Base-by-base conservation (phyloP, 192 early-diverging fungal species). In the Coemansia sp. region DNA sequence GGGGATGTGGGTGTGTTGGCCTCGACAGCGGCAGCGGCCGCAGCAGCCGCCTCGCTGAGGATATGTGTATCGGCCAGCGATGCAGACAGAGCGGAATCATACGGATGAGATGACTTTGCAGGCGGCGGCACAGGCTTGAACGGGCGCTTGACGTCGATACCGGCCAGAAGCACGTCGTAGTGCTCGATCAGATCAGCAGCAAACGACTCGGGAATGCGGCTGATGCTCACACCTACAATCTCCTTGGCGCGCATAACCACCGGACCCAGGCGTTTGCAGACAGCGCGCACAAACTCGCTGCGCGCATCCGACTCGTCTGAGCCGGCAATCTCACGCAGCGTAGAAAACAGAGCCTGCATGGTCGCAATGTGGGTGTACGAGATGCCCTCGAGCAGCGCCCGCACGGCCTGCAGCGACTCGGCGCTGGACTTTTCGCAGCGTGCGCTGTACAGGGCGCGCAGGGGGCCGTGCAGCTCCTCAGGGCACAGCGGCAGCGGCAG, bases 381-480 rank as follows among this genome's bases (percentile, higher is more conserved):
- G 43, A 79, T 39, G 39, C 73, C 73, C 29, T 57, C 61, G 14
- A 83, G 62, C 27, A 83, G 48, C 15, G 4, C 6, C 1, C 70
- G 63, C 25, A 83, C 64, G 7, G 65, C 27, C 6, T 50, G 32
- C 3, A 74, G 58, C 1, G 65, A 61, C 50, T 78, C 72, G 12
- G 23, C 53, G 22, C 58, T 64, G 62, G 39, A 63, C 66, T 72
- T 77, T 37, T 79, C 73, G 59, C 63, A 70, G 9, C 70, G 64
- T 24, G 76, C 35, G 55, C 67, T 67, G 65, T 90, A 92, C 56
- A 90, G 72, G 9, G 87, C 76, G 43, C 86, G 84, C 37, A 87
- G 77, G 6, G 87, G 78, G 15, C 88, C 89, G 57, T 92, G 90
- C 25, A 90, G 79, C 57, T 89, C 88, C 66, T 82, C 84, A 5